Conservation (phyloP, 805 yeast species). For the Tetrapisispora pingtungensis region DNA sequence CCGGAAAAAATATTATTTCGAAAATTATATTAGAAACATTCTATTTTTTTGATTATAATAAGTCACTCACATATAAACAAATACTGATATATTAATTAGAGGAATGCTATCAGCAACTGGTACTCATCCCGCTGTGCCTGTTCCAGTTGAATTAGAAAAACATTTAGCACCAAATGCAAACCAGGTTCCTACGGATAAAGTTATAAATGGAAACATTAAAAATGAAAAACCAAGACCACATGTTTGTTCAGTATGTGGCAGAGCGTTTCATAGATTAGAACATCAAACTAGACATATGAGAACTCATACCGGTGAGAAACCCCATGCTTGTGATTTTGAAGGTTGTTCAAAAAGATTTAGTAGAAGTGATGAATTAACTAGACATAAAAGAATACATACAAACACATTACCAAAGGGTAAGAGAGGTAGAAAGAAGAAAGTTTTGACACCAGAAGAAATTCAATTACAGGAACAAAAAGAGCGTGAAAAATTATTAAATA, state of each 20-base stretch:
- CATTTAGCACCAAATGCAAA: neutral
- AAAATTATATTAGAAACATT: too few relatives aligned
- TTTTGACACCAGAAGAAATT: slow-evolving; percentile 5
- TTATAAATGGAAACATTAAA: neutral
- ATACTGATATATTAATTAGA: neutral
- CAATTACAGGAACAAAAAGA: neutral
- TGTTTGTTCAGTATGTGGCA: slow-evolving; percentile 63
- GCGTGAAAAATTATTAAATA: neutral
- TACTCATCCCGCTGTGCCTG: neutral
- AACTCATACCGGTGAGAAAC: slow-evolving; percentile 76
- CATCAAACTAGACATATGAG: slow-evolving; percentile 73
- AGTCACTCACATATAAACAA: too few relatives aligned
- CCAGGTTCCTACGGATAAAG: neutral
- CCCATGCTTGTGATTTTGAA: slow-evolving; percentile 64
- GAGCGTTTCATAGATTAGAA: slow-evolving; percentile 66
- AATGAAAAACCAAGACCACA: slow-evolving; percentile 40
- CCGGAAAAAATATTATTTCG: too few relatives aligned
- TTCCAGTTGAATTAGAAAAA: neutral
- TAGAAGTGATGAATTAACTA: slow-evolving; percentile 62
- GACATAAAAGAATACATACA: slow-evolving; percentile 64
- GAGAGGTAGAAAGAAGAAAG: slow-evolving; percentile 35
- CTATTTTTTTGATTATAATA: too few relatives aligned
- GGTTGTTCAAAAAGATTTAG: slow-evolving; percentile 61
- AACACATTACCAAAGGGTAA: slow-evolving; percentile 62
- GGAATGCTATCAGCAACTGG: neutral